Percentiles rank a stretch among this genome's conserved stretches.
phyloP scores from a whole-genome alignment of 495 filamentous ascomycete species.

The Umbilicaria muhlenbergii region DNA sequence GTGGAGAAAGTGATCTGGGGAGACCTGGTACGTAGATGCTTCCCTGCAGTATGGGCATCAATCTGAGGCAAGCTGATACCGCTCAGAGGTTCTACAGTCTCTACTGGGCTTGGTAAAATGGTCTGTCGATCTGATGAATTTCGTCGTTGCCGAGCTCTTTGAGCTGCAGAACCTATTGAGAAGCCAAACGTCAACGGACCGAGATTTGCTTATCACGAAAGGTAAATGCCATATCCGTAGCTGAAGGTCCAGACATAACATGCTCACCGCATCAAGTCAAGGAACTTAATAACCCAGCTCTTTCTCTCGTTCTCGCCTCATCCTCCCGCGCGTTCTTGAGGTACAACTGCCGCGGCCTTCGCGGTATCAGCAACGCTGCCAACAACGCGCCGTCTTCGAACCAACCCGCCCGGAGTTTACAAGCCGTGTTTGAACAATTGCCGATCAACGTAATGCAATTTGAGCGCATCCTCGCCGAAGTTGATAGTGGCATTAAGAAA shows the following conservation, averaged over 20 bases:
- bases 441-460: conserved; percentile 30
- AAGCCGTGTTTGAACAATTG: conserved; percentile 21
- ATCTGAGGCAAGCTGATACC: neutral
- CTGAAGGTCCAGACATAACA: neutral
- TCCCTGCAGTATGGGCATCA: neutral
- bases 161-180: conserved; percentile 40
- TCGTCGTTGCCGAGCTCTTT: conserved; percentile 52
- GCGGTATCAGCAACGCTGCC: conserved; percentile 15
- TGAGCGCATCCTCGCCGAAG: conserved; percentile 31
- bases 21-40: conserved; percentile 38
- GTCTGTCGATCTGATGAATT: conserved; percentile 53
- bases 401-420: conserved; percentile 6
- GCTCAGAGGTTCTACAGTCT: conserved; percentile 34
- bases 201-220: conserved; percentile 29
- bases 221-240: conserved; percentile 17
- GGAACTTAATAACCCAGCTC: conserved; percentile 32
- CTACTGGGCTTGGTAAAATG: conserved; percentile 44
- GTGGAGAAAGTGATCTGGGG: conserved; percentile 37
- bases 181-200: conserved; percentile 13
- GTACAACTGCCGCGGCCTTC: conserved; percentile 49
- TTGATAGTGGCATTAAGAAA: conserved; percentile 30
- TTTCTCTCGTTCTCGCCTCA: conserved; percentile 53
- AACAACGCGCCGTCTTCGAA: conserved; percentile 1
- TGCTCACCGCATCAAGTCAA: conserved; percentile 13
- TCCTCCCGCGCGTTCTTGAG: conserved; percentile 56